A percentile compares a stretch with the other conserved stretches of the same genome.
Conservation (phyloP, 495 filamentous ascomycete species). For the Neurospora hispaniola region DNA sequence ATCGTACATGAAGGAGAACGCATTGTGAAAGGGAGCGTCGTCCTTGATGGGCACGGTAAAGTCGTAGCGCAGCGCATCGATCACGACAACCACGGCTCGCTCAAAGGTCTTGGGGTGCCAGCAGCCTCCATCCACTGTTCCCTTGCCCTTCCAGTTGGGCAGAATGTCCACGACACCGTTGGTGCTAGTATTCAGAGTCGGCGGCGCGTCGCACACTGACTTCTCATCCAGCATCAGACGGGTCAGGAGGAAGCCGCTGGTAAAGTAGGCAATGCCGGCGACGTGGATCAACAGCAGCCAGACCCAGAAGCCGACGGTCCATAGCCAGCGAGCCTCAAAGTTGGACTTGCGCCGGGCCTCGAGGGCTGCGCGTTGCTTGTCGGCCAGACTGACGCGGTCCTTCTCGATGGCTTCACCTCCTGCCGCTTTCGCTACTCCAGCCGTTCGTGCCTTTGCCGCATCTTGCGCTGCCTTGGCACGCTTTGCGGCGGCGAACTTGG, state of each 20-base stretch:
- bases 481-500: conserved; percentile 38
- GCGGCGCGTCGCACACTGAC: conserved; percentile 67
- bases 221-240: conserved; percentile 80
- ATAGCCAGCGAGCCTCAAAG: conserved; percentile 35
- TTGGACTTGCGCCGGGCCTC: conserved; percentile 30
- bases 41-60: conserved; percentile 77
- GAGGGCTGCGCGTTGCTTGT: conserved; percentile 26
- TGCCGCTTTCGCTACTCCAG: conserved; percentile 3
- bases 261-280: conserved; percentile 82
- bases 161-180: conserved; percentile 11
- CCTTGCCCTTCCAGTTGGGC: conserved; percentile 29
- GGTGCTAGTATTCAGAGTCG: conserved; percentile 39
- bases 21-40: conserved; percentile 63
- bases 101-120: conserved; percentile 93
- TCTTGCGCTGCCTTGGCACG: conserved; percentile 29
- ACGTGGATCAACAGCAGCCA: conserved; percentile 59
- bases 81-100: conserved; percentile 80
- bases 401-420: background rate
- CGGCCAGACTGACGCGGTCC: conserved; percentile 12
- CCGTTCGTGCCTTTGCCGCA: conserved; percentile 8
- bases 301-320: conserved; percentile 41
- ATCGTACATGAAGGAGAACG: conserved; percentile 76
- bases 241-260: conserved; percentile 92
- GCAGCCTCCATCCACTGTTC: conserved; percentile 58
- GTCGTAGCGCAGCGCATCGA: conserved; percentile 93